Percentiles rank a stretch among this genome's conserved stretches.
These are phyloP conservation scores for Salix dunnii DNA, from an alignment of 345 rosid genomes.

Conservation along the genomic window DNA sequence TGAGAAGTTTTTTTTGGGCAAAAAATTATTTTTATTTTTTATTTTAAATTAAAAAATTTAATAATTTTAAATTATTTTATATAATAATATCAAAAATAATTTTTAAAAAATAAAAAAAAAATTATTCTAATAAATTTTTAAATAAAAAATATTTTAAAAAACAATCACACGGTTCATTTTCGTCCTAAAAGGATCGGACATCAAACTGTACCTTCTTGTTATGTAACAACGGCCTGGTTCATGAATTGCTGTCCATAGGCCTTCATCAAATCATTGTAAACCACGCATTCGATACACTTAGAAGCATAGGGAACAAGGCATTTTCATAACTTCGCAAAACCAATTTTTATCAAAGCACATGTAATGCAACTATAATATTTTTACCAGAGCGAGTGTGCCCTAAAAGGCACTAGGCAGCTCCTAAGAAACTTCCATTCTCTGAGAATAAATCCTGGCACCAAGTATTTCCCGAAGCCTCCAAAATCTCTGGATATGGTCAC, in stretches of 20 bases:
- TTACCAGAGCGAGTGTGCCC: neutral
- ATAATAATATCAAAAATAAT: no score
- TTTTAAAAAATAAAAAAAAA: no score
- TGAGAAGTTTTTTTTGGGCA: no score
- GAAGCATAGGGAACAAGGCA: neutral
- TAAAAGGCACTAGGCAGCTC: conserved; percentile 12
- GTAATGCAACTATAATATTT: conserved; percentile 5
- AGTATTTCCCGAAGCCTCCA: conserved; percentile 12
- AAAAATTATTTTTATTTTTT: no score
- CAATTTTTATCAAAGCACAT: neutral
- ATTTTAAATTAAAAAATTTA: no score
- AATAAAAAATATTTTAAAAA: no score
- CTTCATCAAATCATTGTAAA: neutral
- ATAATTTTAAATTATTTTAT: no score
- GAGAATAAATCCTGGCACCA: neutral
- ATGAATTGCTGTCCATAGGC: neutral
- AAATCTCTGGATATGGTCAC: neutral
- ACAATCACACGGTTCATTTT: no score
- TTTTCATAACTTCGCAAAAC: neutral
- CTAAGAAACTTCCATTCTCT: conserved; percentile 1
- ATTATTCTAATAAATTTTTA: no score
- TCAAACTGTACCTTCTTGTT: neutral
- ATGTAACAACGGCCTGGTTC: neutral
- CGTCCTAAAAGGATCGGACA: neutral
- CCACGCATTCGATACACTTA: neutral